Percentiles rank a stretch among this genome's conserved stretches.
These are phyloP conservation scores for Chytriomyces sp. DNA, from an alignment of 192 early-diverging fungal genomes.

Conservation along the genomic window DNA sequence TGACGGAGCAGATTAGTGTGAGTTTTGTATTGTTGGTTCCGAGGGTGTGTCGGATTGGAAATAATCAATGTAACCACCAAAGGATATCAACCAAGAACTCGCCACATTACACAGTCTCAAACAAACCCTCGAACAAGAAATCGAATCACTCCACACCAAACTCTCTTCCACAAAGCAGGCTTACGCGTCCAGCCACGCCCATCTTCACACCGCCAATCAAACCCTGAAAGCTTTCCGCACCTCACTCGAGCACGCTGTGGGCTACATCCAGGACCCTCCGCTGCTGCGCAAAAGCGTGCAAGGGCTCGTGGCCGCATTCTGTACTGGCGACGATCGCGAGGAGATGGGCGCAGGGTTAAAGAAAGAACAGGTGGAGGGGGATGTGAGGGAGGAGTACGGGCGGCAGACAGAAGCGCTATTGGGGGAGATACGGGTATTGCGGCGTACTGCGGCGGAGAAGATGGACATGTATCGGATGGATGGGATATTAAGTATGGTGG, in stretches of 20 bases:
- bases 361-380: conserved; percentile 34
- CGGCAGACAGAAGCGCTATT: conserved; percentile 43
- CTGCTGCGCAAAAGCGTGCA: conserved; percentile 27
- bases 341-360: too few species aligned
- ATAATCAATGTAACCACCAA: neutral
- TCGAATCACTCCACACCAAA: conserved; percentile 27
- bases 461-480: conserved; percentile 41
- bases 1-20: conserved; percentile 50
- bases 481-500: conserved; percentile 41
- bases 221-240: conserved; percentile 36
- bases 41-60: neutral
- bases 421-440: conserved; percentile 29
- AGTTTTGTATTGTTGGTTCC: neutral
- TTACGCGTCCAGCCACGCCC: conserved; percentile 32
- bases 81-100: conserved; percentile 52
- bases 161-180: conserved; percentile 34
- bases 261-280: conserved; percentile 52
- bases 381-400: conserved; percentile 43
- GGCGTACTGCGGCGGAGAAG: conserved; percentile 33
- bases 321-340: too few species aligned
- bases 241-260: conserved; percentile 43
- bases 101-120: conserved; percentile 41
- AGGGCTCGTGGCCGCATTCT: neutral
- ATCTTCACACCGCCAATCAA: conserved; percentile 35
- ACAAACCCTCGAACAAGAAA: conserved; percentile 22